Conservation (phyloP, 164 flowering plant genomes). For the Akebia trifoliata region DNA sequence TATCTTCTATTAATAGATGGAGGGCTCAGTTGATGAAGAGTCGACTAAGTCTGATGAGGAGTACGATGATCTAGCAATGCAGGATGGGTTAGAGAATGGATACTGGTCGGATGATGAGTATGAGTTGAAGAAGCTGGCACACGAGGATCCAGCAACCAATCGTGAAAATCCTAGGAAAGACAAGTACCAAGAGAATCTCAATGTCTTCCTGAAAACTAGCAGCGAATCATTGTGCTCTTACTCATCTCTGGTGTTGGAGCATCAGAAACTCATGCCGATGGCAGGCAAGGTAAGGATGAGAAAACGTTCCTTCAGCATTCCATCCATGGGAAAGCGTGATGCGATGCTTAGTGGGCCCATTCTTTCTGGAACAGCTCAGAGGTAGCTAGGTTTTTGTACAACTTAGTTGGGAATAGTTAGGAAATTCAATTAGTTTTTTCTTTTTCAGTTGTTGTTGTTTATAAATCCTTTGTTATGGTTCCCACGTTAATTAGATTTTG, state of each 20-base stretch:
- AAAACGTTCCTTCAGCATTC: constrained; percentile 68
- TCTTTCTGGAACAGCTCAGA: constrained; percentile 45
- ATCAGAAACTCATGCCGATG: constrained; percentile 22
- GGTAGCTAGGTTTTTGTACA: constrained; percentile 18
- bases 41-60: constrained; percentile 94
- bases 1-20: constrained; percentile 42
- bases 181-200: constrained; percentile 42
- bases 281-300: constrained; percentile 34
- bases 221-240: constrained; percentile 29
- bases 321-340: constrained; percentile 48
- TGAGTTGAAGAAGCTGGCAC: constrained; percentile 21
- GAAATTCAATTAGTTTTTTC: no score
- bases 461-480: no score
- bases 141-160: constrained; percentile 5
- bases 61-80: constrained; percentile 94
- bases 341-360: constrained; percentile 38
- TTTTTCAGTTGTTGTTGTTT: no score
- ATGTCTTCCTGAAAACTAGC: constrained; percentile 37
- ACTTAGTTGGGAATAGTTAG: no score
- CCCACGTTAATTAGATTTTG: no score
- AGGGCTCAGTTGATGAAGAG: constrained; percentile 94
- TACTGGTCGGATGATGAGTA: constrained; percentile 63
- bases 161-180: constrained; percentile 15
- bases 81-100: constrained; percentile 58
- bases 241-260: constrained; percentile 30